phyloP scores from a whole-genome alignment of 2,329 filamentous ascomycete genomes.

The Lasiodiplodia sp. region DNA sequence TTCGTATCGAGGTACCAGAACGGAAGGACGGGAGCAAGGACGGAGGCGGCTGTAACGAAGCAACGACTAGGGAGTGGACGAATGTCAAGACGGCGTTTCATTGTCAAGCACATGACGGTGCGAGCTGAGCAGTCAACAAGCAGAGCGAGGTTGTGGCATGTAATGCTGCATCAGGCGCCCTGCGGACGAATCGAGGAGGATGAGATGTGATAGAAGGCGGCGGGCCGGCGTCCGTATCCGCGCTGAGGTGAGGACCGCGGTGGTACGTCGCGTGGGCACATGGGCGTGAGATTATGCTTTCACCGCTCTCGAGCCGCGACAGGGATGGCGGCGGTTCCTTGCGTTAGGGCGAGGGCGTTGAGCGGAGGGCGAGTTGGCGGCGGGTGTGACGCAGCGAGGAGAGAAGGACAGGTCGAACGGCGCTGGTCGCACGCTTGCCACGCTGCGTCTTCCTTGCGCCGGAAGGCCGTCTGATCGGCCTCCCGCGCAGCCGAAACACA shows the following conservation, averaged over 20 bases:
- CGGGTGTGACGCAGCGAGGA: background rate
- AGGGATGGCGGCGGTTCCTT: slow-evolving; percentile 29
- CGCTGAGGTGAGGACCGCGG: background rate
- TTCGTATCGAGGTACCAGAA: slow-evolving; percentile 14
- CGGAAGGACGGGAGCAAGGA: slow-evolving; percentile 28
- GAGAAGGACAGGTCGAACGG: background rate
- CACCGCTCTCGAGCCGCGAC: slow-evolving; percentile 20
- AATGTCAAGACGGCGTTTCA: slow-evolving; percentile 14
- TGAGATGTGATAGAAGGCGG: slow-evolving; percentile 9
- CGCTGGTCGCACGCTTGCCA: slow-evolving; percentile 14
- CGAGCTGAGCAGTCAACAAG: slow-evolving; percentile 17
- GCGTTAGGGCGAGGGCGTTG: slow-evolving; percentile 14
- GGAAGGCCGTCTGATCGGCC: slow-evolving; percentile 20
- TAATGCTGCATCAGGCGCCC: slow-evolving; percentile 5
- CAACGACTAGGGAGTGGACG: background rate
- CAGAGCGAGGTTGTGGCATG: slow-evolving; percentile 6
- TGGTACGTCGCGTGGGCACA: slow-evolving; percentile 7
- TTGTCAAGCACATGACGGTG: slow-evolving; percentile 1
- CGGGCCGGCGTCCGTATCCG: slow-evolving; percentile 14
- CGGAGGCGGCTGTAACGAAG: slow-evolving; percentile 18
- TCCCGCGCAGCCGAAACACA: slow-evolving; percentile 27
- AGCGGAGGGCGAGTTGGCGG: background rate
- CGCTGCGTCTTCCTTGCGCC: slow-evolving; percentile 21
- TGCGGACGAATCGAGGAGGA: background rate
- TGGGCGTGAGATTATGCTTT: slow-evolving; percentile 19